Evolutionary conservation across 2,329 filamentous ascomycete genomes (phyloP), one percentile per base, ranked within the genome.

Genomic region (Metarhizium album): DNA sequence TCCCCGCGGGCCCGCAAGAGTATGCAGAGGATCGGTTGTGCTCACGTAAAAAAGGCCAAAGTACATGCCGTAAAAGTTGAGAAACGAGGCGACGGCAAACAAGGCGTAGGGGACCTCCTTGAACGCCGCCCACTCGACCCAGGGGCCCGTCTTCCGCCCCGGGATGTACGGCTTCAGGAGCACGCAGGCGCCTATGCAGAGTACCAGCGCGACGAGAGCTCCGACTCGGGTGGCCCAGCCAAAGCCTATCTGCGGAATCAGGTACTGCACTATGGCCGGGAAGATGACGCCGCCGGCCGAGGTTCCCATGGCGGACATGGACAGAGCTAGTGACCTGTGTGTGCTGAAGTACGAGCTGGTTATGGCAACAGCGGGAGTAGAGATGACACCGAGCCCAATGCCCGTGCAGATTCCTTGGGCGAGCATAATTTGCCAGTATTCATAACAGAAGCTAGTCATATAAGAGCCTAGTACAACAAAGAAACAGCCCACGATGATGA

Each of bases 151-250:
- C 52, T 67, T 73, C 24, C 76, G 64, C 0, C 73, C 73, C 16
- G 72, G 70, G 8, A 83, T 62, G 11, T 73, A 66, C 2, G 75
- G 69, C 50, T 65, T 69, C 54, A 73, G 59, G 24, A 69, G 53
- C 22, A 75, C 62, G 0, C 67, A 62, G 13, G 67, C 70, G 0
- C 70, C 55, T 1, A 63, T 51, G 22, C 73, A 64, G 8, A 76
- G 74, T 0, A 62, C 67, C 6, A 82, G 64, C 45, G 72, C 73
- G 33, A 89, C 73, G 58, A 88, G 84, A 0, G 75, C 84, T 1
- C 86, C 70, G 9, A 80, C 74, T 7, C 86, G 70, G 3, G 82
- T 80, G 0, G 81, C 74, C 80, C 82, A 84, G 0, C 70, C 67
- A 56, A 85, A 86, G 1, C 82, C 82, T 29, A 84, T 70, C 16